Evolutionary conservation across 2,329 filamentous ascomycete species (phyloP).

Genomic region (Trichophyton mentagrophytes): DNA sequence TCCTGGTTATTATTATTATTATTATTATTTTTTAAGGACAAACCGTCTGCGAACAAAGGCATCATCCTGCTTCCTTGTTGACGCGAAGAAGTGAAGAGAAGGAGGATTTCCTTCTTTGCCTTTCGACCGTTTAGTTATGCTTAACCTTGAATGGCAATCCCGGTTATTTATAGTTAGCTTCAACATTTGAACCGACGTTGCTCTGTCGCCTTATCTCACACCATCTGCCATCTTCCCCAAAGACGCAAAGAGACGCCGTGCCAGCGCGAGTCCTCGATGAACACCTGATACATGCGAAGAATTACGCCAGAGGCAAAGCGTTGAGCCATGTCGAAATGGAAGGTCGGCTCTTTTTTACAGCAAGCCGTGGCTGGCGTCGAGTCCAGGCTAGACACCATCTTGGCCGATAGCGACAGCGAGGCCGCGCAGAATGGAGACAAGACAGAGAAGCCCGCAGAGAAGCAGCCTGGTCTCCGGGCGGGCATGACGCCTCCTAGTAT

Average conservation of each 20-base stretch:
- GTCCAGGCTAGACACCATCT: constrained; percentile 79
- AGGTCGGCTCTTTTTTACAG: constrained; percentile 56
- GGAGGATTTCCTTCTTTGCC: no score
- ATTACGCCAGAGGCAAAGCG: not conserved
- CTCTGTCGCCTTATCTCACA: no score
- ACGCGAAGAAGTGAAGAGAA: no score
- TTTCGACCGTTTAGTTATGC: no score
- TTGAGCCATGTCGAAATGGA: constrained; percentile 47
- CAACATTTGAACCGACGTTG: no score
- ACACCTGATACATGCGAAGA: not conserved
- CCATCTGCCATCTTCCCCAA: no score
- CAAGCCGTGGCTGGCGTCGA: constrained; percentile 90
- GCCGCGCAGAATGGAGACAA: constrained; percentile 17
- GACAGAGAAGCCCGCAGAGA: constrained; percentile 25
- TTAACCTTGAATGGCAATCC: no score
- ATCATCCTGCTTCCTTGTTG: no score
- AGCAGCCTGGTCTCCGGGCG: constrained; percentile 19
- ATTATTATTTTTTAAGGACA: no score
- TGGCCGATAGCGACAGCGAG: constrained; percentile 60
- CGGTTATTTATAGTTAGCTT: no score
- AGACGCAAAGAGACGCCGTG: not conserved
- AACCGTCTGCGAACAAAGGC: not conserved
- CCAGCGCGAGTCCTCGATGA: not conserved
- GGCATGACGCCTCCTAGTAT: constrained; percentile 19
- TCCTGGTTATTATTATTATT: no score